phyloP scores from a whole-genome alignment of 495 filamentous ascomycete genomes.

The Hyaloscypha finlandica region DNA sequence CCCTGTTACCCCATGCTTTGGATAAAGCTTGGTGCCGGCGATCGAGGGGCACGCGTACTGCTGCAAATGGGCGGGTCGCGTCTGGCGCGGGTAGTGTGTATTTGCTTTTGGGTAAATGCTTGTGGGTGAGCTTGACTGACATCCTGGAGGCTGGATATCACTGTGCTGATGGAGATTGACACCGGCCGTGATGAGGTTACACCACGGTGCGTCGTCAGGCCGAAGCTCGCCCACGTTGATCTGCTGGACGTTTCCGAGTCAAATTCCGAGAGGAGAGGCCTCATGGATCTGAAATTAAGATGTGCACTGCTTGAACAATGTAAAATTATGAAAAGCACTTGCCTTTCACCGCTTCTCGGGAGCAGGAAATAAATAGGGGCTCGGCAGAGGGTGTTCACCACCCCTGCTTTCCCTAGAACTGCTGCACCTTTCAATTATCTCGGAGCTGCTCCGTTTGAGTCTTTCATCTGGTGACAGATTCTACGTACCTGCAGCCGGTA shows the following conservation, averaged over 20 bases:
- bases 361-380: neutral
- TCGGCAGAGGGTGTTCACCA: neutral
- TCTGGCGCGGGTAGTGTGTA: constrained; percentile 7
- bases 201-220: neutral
- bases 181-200: neutral
- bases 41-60: neutral
- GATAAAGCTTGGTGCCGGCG: neutral
- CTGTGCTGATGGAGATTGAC: neutral
- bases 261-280: no score
- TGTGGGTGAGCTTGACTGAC: neutral
- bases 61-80: constrained; percentile 7
- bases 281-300: neutral
- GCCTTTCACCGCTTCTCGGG: neutral
- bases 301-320: neutral
- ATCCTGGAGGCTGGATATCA: neutral
- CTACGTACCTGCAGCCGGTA: neutral
- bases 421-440: neutral
- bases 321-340: neutral
- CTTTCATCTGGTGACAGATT: neutral
- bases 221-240: neutral
- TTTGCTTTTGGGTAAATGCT: constrained; percentile 3
- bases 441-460: neutral
- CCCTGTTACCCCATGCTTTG: constrained; percentile 23
- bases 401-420: neutral
- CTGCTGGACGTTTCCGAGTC: neutral